Base-by-base conservation (phyloP, 106 monocot species). In the Dioscorea alata region DNA sequence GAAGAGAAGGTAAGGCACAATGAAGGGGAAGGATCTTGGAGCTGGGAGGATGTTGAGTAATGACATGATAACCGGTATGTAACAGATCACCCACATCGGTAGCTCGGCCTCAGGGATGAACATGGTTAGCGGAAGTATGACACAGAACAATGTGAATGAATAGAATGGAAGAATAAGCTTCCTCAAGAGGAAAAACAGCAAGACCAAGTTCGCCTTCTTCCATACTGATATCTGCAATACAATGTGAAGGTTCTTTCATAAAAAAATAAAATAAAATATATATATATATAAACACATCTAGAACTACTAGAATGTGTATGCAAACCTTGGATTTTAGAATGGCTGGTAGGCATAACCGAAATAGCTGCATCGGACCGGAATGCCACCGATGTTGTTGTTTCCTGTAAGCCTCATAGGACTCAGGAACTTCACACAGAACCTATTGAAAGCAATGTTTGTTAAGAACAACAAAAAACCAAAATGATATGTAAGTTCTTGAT, bases 371-470 rank as follows among this genome's bases (percentile, higher is more conserved):
- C 22, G 89, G 89, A 14, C 89, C 89, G 21, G 89, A 89, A 64
- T 89, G 89, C 89, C 89, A 89, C 50, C 89, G 76, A 57, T 89
- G 85, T 34, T 89, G 89, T 64, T 89, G 89, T 54, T 89, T 89
- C 59, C 85, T 61, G 42, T 89, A 89, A 50, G 89, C 85, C 61
- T 89, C 89, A 2, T 85, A 89, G 0, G 85, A 85, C 59, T 83
- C 89, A 12, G 89, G 89, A 51, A 89, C 71, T 80, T 89, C 85
- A 75, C 89, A 89, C 13, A 85, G 68, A 19, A 82, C 89, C 89
- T 89, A 42, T 6, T 10, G 6, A 42, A 42, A 42, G 42, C 42
- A 42, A 42, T 42, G 42, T 42, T 6, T 42, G 28, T 28, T 28
- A 28, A 28, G 3, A 28, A 28, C 1, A 3, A 28, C 28, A 42